Conservation (phyloP, 2,329 filamentous ascomycete species). For the Epicoccum sorghinum region DNA sequence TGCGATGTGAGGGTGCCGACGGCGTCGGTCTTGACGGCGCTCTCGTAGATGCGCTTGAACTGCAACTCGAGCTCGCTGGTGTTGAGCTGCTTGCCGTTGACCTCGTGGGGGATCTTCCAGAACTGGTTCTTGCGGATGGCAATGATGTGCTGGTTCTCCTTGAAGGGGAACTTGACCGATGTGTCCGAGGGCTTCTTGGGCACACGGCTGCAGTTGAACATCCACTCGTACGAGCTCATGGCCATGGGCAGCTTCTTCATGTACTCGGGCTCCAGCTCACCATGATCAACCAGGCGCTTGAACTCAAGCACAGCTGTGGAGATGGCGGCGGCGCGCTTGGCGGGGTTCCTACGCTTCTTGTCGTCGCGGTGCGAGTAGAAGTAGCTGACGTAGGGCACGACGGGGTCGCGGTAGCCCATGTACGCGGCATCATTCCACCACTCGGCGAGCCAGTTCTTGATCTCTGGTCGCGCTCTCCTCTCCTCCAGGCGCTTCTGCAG, state of each 20-base stretch:
- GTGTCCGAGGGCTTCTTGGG: constrained; percentile 82
- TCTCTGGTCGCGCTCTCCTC: constrained; percentile 76
- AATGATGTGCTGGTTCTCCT: constrained; percentile 84
- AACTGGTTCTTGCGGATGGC: constrained; percentile 96
- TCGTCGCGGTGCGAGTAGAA: constrained; percentile 99
- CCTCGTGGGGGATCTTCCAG: constrained; percentile 86
- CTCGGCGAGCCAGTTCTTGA: constrained; percentile 93
- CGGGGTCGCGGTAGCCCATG: constrained; percentile 89
- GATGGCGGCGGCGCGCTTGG: constrained; percentile 91
- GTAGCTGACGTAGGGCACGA: constrained; percentile 98
- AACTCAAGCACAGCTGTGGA: constrained; percentile 87
- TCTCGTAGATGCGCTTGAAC: constrained; percentile 82
- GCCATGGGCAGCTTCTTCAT: constrained; percentile 98
- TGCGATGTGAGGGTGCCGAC: constrained; percentile 87
- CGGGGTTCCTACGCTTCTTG: constrained; percentile 81
- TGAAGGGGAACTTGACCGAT: constrained; percentile 76
- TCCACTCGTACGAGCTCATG: constrained; percentile 98
- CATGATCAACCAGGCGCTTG: constrained; percentile 86
- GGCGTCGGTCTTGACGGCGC: constrained; percentile 72
- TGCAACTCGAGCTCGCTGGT: constrained; percentile 88
- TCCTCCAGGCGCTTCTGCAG: constrained; percentile 89
- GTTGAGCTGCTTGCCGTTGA: constrained; percentile 84
- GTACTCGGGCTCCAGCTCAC: constrained; percentile 91
- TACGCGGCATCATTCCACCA: constrained; percentile 99
- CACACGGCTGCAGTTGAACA: constrained; percentile 95